phyloP scores from a whole-genome alignment of 164 flowering plant species.

The Dillenia suffruticosa region DNA sequence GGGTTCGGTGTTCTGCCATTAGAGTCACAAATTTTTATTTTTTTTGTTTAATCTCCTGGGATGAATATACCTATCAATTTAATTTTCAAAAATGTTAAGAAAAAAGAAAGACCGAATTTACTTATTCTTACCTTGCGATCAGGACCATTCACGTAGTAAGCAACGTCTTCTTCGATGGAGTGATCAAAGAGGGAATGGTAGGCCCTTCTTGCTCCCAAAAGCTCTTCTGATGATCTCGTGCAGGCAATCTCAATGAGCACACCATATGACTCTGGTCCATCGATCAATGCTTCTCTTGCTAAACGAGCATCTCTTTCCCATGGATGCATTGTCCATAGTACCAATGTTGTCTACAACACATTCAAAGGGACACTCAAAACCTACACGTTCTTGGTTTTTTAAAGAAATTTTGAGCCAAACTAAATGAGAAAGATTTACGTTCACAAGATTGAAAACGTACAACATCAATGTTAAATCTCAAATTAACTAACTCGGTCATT shows the following conservation, averaged over 20 bases:
- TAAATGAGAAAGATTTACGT: too few relatives aligned
- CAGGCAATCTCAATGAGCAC: constrained; percentile 69
- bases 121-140: constrained; percentile 42
- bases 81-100: too few relatives aligned
- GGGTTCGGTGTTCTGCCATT: background rate
- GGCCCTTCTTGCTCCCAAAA: constrained; percentile 72
- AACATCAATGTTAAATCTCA: too few relatives aligned
- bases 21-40: too few relatives aligned
- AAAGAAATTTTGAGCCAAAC: too few relatives aligned
- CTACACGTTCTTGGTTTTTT: too few relatives aligned
- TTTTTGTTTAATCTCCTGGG: background rate
- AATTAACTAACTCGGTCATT: too few relatives aligned
- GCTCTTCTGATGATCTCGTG: constrained; percentile 71
- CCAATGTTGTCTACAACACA: constrained; percentile 29
- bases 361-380: too few relatives aligned
- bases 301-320: constrained; percentile 90
- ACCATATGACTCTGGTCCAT: constrained; percentile 28
- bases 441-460: too few relatives aligned
- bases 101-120: too few relatives aligned
- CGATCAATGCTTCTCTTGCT: constrained; percentile 44
- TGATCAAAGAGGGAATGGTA: constrained; percentile 76
- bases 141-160: constrained; percentile 27
- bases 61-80: too few relatives aligned
- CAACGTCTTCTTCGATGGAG: constrained; percentile 88
- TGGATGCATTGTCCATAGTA: constrained; percentile 77